Evolutionary conservation across 1,284 basidiomycete species (phyloP).

Genomic region (Lignosus rhinocerotis): DNA sequence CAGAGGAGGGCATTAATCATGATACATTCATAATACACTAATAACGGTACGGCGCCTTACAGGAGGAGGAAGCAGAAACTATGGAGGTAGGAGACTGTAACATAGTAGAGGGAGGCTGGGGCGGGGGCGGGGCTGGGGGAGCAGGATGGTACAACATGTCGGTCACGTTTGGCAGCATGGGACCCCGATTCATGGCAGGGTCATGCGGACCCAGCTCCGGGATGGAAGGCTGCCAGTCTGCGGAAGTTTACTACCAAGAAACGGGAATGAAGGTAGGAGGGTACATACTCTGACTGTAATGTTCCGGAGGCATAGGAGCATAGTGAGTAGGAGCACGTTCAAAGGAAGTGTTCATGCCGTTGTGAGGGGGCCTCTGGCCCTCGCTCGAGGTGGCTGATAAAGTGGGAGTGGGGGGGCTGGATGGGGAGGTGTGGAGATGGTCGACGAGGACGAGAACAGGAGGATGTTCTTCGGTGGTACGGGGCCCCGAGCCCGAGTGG

Average conservation of each 20-base stretch:
- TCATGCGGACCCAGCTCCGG: conserved; percentile 40
- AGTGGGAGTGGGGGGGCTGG: conserved; percentile 55
- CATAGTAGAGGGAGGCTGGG: conserved; percentile 35
- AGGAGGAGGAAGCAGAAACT: conserved; percentile 40
- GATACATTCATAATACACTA: conserved; percentile 67
- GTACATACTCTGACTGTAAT: conserved; percentile 35
- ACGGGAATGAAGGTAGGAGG: conserved; percentile 21
- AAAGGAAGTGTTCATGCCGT: conserved; percentile 40
- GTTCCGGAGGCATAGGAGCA: conserved; percentile 30
- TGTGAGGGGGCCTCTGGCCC: conserved; percentile 37
- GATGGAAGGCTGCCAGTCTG: conserved; percentile 37
- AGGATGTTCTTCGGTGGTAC: conserved; percentile 52
- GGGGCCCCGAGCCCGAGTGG: conserved; percentile 67
- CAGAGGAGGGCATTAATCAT: conserved; percentile 66
- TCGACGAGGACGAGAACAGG: conserved; percentile 55
- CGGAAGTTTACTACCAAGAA: conserved; percentile 31
- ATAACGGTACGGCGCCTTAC: conserved; percentile 74
- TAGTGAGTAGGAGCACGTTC: conserved; percentile 40
- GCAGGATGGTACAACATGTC: conserved; percentile 40
- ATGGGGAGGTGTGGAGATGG: conserved; percentile 47
- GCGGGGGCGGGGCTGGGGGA: conserved; percentile 31
- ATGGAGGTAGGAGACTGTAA: conserved; percentile 37
- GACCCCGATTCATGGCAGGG: conserved; percentile 36
- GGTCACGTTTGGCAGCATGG: conserved; percentile 37
- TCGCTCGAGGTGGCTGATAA: conserved; percentile 48